A percentile compares a stretch with the other conserved stretches of the same genome.
Conservation (phyloP, 2,329 filamentous ascomycete species). For the Claviceps digitariae region DNA sequence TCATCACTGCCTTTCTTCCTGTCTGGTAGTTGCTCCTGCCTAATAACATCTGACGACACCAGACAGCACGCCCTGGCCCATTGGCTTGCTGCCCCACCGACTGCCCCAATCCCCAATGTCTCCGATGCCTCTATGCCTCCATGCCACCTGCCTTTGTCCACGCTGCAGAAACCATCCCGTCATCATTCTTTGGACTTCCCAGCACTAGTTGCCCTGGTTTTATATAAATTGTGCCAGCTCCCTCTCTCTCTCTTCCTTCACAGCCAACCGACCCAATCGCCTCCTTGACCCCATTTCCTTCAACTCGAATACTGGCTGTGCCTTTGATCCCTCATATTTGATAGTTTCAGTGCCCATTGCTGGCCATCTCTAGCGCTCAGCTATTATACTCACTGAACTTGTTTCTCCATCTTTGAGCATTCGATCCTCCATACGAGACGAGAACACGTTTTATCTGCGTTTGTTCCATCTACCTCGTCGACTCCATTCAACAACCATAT, state of each 20-base stretch:
- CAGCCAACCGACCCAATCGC: background rate
- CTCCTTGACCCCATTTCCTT: background rate
- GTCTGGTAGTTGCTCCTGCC: background rate
- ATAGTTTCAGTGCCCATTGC: background rate
- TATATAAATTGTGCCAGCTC: conserved; percentile 2
- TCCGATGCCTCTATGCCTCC: background rate
- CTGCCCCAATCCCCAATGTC: background rate
- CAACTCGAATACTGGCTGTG: no score
- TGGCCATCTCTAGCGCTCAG: background rate
- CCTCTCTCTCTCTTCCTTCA: background rate
- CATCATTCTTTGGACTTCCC: conserved; percentile 1
- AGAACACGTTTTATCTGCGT: background rate
- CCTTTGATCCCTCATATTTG: background rate
- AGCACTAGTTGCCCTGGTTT: background rate
- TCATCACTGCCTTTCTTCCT: conserved; percentile 1
- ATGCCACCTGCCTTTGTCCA: background rate
- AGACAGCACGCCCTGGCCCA: background rate
- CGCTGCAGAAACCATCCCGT: conserved; percentile 1
- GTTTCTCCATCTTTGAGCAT: background rate
- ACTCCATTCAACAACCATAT: background rate
- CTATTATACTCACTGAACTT: background rate
- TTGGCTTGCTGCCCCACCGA: background rate
- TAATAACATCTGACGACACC: conserved; percentile 1
- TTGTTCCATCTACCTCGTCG: background rate
- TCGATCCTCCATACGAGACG: background rate